Evolutionary conservation across 1,284 basidiomycete species (phyloP).

Genomic region (Phlebopus sp.): DNA sequence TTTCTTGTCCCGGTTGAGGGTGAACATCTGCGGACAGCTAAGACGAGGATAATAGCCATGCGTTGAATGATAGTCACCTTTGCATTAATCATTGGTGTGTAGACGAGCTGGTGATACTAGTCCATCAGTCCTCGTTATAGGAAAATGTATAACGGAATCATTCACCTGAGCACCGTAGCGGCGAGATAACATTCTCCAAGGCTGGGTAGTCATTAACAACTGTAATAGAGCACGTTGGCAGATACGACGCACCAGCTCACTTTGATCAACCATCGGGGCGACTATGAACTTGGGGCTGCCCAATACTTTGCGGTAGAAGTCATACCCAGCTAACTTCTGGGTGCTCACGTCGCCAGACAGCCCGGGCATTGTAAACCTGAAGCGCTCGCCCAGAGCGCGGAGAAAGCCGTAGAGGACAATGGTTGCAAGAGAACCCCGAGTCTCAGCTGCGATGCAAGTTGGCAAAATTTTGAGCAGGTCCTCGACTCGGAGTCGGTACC

Average conservation of each 20-base stretch:
- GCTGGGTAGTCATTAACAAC: constrained; percentile 42
- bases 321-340: constrained; percentile 23
- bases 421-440: too few relatives aligned
- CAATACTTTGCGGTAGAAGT: constrained; percentile 69
- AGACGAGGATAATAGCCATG: neutral
- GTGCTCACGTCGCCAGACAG: neutral
- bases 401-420: constrained; percentile 20
- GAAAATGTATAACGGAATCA: constrained; percentile 5
- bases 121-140: neutral
- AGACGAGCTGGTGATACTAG: constrained; percentile 57
- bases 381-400: too few relatives aligned
- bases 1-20: constrained; percentile 47
- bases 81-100: constrained; percentile 98
- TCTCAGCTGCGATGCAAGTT: too few relatives aligned
- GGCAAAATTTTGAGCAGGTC: too few relatives aligned
- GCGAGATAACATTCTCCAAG: constrained; percentile 89
- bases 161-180: constrained; percentile 78
- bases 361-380: too few relatives aligned
- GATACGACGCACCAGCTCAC: constrained; percentile 73
- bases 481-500: too few relatives aligned
- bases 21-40: constrained; percentile 55
- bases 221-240: neutral
- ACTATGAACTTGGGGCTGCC: constrained; percentile 87
- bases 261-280: constrained; percentile 98
- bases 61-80: constrained; percentile 46